Conservation (phyloP, 495 filamentous ascomycete genomes). For the Tuber melanosporum region DNA sequence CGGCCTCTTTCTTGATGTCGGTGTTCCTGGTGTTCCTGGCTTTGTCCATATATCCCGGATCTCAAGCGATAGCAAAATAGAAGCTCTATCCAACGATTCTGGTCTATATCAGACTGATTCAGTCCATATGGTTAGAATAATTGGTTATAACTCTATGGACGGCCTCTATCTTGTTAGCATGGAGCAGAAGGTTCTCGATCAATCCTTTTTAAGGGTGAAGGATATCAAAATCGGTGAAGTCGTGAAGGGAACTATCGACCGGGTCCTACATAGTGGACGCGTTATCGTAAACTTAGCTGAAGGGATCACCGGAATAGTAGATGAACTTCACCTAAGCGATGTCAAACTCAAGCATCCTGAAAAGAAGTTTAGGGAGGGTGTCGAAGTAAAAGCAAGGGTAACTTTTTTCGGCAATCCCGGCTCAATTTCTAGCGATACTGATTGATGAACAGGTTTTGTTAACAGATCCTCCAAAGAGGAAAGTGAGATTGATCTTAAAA, state of each 20-base stretch:
- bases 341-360: slow-evolving; percentile 83
- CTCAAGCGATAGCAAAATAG: slow-evolving; percentile 71
- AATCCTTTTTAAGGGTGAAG: slow-evolving; percentile 81
- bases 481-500: slow-evolving; percentile 80
- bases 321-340: slow-evolving; percentile 82
- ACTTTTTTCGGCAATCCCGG: neutral
- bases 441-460: slow-evolving; percentile 51
- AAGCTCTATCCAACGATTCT: slow-evolving; percentile 63
- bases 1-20: slow-evolving; percentile 76
- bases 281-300: slow-evolving; percentile 77
- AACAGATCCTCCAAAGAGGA: slow-evolving; percentile 64
- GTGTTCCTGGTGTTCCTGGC: slow-evolving; percentile 63
- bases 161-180: slow-evolving; percentile 79
- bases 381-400: slow-evolving; percentile 73
- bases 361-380: slow-evolving; percentile 86
- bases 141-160: slow-evolving; percentile 81
- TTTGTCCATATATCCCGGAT: slow-evolving; percentile 92
- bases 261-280: slow-evolving; percentile 56
- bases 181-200: slow-evolving; percentile 71
- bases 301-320: slow-evolving; percentile 76
- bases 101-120: slow-evolving; percentile 73
- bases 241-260: slow-evolving; percentile 78
- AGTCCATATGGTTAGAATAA: slow-evolving; percentile 68
- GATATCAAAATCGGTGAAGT: slow-evolving; percentile 76
- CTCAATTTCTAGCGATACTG: slow-evolving; percentile 7